Base-by-base conservation (phyloP, 2,329 filamentous ascomycete species). In the Dothidotthia symphoricarpi region DNA sequence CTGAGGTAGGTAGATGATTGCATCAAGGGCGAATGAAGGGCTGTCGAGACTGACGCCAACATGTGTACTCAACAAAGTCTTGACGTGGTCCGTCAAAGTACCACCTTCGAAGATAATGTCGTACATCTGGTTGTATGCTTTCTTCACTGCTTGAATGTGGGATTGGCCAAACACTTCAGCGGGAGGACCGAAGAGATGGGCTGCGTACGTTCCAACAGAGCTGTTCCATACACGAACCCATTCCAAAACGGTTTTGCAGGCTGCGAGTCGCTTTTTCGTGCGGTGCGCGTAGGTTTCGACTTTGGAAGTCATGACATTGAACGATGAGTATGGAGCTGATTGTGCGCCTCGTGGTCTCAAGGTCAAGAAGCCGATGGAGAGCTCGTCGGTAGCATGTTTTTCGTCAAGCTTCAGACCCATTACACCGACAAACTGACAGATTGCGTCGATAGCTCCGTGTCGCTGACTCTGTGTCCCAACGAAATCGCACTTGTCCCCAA, bases 141-240 rank as follows among this genome's bases (percentile, higher is more conserved):
- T 13, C 11, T 47, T 55, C n/a, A 63, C 49, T 3, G 40, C 34
- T 8, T 55, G 40, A 4, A 58, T 40, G 27, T 64, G 61, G 4
- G 40, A 3, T 27, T 49, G 53, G 11, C 57, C 59, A 11, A 62
- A 54, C 3, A 56, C 41, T 12, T 57, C 49, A 8, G 51, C 44
- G 0, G 61, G 48, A 1, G 59, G 53, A 1, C 59, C 61, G 36
- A 63, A 63, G 14, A 58, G 48, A 28, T 57, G 46, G 3, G 45
- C 19, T 3, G 53, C 51, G 24, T 62, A 62, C 4, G 36, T 52
- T 5, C 57, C 59, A 4, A 56, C 31, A 6, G 39, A 52, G 28
- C 11, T 19, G 28, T 64, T 64, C 59, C 59, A 64, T 7, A 44
- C 31, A 16, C 47, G 46, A 7, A 64, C 40, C 61, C 59, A 63